Evolutionary conservation across 208 protist species (phyloP), one percentile per base, ranked within the genome.

Genomic region (Trypanosoma conorhini): DNA sequence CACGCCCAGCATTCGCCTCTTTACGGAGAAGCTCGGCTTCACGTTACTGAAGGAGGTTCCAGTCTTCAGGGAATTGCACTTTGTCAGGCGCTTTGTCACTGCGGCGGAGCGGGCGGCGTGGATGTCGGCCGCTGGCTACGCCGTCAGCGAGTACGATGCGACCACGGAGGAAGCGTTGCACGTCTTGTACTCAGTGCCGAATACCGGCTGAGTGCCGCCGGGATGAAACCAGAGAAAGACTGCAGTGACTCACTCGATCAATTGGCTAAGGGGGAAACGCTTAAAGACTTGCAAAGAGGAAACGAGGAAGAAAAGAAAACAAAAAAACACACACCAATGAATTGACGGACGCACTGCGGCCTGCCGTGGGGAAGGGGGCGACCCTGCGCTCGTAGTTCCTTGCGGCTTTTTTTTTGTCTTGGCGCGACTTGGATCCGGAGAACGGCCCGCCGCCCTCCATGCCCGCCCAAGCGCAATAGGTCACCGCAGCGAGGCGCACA

Each of bases 41-140:
- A 40, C 24, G 0, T 44, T 70, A 40, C 74, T 86, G 51, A 92
- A 92, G 70, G 72, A 83, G 33, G 89, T 96, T n/a, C 70, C 67
- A 65, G 92, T 94, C 10, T 98, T 98, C 70, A 76, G 86, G 40
- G 91, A 98, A 60, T 26, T 94, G 5, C 91, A 96, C 62, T 84
- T 81, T 21, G 55, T 50, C 12, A 81, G 81, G 1, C 64, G 51
- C 22, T 66, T 93, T 44, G 28, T 28, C 24, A 79, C 1, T 42
- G 44, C 26, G 5, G 19, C 72, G 38, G 68, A 74, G 31, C 46
- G 63, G 65, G 72, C 83, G 76, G 44, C 50, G 52, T 66, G 46
- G 62, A 69, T 51, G 52, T 77, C 67, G 61, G 28, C 61, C 26
- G n/a, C n/a, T 17, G 81, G 81, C 38, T 87, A 87, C 52, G 42